Percentiles rank a stretch among this genome's conserved stretches.
These are phyloP conservation scores for Cenchrus purpureus DNA, from an alignment of 176 grass and related monocot genomes.

Conservation along the genomic window DNA sequence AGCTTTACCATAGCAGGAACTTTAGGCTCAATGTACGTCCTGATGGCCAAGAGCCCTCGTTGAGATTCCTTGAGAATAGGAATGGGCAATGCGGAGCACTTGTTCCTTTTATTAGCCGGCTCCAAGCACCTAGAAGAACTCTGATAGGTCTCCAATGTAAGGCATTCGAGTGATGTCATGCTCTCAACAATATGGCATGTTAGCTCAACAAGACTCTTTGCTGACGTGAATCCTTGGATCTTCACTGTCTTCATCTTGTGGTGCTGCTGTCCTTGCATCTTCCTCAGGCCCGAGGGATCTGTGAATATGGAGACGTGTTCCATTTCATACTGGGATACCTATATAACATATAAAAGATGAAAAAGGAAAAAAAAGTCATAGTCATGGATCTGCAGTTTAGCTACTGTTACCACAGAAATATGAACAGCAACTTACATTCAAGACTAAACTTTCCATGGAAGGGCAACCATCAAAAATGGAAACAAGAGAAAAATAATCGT, in stretches of 20 bases:
- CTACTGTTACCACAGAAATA: too few species aligned
- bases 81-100: background rate
- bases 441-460: background rate
- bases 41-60: conserved; percentile 6
- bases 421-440: background rate
- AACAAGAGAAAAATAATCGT: conserved; percentile 22
- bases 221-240: background rate
- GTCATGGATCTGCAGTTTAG: too few species aligned
- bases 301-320: background rate
- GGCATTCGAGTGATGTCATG: background rate
- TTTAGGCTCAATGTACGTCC: conserved; percentile 16
- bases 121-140: background rate
- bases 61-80: background rate
- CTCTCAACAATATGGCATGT: background rate
- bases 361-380: too few species aligned
- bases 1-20: background rate
- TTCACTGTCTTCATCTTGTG: background rate
- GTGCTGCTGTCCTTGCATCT: background rate
- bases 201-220: conserved; percentile 18
- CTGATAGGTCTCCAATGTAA: background rate
- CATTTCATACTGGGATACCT: background rate
- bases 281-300: background rate
- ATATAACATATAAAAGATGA: too few species aligned
- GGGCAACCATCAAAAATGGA: background rate
- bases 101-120: background rate